Conservation (phyloP, 1,139 yeast genomes). For the Candida frijolesensis region DNA sequence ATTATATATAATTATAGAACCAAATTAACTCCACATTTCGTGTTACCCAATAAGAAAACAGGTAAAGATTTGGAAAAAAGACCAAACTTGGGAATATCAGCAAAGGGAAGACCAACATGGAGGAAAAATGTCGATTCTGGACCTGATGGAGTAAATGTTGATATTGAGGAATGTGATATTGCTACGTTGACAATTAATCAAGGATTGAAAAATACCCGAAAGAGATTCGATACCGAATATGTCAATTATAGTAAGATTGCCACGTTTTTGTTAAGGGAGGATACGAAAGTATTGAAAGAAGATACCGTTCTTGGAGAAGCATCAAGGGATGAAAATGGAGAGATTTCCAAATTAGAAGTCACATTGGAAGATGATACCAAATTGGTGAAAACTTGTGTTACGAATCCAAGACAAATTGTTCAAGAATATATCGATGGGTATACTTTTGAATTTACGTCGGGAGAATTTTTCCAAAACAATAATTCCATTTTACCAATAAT, state of each 20-base stretch:
- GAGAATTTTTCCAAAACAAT: constrained; percentile 95
- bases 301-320: constrained; percentile 32
- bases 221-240: constrained; percentile 50
- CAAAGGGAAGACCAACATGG: constrained; percentile 77
- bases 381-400: constrained; percentile 55
- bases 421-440: constrained; percentile 75
- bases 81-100: constrained; percentile 88
- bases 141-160: constrained; percentile 54
- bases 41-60: constrained; percentile 60
- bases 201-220: constrained; percentile 76
- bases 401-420: constrained; percentile 77
- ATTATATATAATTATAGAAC: constrained; percentile 78
- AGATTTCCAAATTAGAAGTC: constrained; percentile 30
- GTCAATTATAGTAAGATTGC: constrained; percentile 77
- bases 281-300: constrained; percentile 47
- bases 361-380: constrained; percentile 23
- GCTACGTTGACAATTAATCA: constrained; percentile 78
- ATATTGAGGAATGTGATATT: constrained; percentile 90
- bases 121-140: constrained; percentile 53
- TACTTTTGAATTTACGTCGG: constrained; percentile 86
- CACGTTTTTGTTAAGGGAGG: constrained; percentile 81
- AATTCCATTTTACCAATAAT: constrained; percentile 86
- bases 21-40: constrained; percentile 94
- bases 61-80: constrained; percentile 37
- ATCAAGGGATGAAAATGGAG: constrained; percentile 42